phyloP scores from a whole-genome alignment of 2,329 filamentous ascomycete genomes.

The Fusarium sp. region DNA sequence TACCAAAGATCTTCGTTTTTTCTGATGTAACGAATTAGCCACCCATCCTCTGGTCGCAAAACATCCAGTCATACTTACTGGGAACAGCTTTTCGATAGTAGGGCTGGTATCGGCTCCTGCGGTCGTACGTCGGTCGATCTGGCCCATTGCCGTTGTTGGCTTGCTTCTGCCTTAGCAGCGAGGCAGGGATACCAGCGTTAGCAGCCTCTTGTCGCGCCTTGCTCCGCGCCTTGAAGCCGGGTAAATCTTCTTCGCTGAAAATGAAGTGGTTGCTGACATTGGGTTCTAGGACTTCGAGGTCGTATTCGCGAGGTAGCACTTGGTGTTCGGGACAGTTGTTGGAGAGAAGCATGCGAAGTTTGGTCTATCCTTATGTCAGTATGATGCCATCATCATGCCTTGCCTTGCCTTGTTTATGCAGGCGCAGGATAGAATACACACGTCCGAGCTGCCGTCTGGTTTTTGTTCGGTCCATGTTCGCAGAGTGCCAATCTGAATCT shows the following conservation, averaged over 20 bases:
- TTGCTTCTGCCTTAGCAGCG: conserved; percentile 61
- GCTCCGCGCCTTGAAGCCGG: conserved; percentile 62
- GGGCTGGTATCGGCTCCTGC: conserved; percentile 63
- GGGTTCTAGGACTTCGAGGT: conserved; percentile 73
- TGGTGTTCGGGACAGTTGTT: conserved; percentile 75
- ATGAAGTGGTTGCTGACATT: conserved; percentile 87
- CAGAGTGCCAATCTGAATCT: conserved; percentile 84
- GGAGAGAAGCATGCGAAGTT: conserved; percentile 74
- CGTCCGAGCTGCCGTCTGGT: conserved; percentile 64
- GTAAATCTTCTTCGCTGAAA: conserved; percentile 93
- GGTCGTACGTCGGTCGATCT: conserved; percentile 61
- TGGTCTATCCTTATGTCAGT: conserved; percentile 44
- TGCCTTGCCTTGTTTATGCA: not conserved
- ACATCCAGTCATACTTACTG: conserved; percentile 63
- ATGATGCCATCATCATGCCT: not conserved
- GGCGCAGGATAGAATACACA: conserved; percentile 47
- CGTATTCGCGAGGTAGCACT: conserved; percentile 87
- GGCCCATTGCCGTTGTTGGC: conserved; percentile 41
- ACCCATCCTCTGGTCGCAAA: not conserved
- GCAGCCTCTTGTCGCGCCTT: conserved; percentile 67
- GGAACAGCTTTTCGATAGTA: conserved; percentile 80
- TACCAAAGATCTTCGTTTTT: conserved; percentile 80
- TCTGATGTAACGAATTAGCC: conserved; percentile 63
- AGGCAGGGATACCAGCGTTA: conserved; percentile 69
- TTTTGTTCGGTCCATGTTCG: conserved; percentile 67